Conservation (phyloP, 2,329 filamentous ascomycete genomes). For the Pseudogymnoascus sp. region DNA sequence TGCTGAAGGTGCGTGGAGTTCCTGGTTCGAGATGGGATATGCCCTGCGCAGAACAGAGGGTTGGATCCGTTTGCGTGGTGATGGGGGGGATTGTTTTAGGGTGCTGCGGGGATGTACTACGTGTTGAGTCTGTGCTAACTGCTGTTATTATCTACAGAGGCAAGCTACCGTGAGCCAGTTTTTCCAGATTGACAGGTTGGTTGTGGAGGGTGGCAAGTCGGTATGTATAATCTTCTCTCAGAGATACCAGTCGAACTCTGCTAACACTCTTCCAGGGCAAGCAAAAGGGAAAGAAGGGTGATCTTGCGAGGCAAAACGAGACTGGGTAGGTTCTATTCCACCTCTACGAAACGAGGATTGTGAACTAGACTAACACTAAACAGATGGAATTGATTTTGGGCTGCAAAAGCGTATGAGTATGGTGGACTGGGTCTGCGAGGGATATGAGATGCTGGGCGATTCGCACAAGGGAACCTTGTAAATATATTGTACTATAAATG, state of each 20-base stretch:
- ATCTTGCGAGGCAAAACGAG: constrained; percentile 70
- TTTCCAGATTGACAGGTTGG: constrained; percentile 83
- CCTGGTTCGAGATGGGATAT: neutral
- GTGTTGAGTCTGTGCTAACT: constrained; percentile 12
- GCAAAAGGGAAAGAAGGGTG: constrained; percentile 58
- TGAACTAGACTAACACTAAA: constrained; percentile 9
- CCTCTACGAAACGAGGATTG: neutral
- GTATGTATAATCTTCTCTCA: constrained; percentile 39
- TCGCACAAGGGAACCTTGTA: neutral
- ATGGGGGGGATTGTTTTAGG: neutral
- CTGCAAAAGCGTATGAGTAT: neutral
- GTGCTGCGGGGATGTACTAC: neutral
- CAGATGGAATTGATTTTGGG: constrained; percentile 28
- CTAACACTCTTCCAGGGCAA: constrained; percentile 48
- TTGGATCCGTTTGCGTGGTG: neutral
- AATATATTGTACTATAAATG: constrained; percentile 4
- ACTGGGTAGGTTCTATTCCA: constrained; percentile 52
- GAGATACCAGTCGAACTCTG: neutral
- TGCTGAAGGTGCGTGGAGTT: constrained; percentile 70
- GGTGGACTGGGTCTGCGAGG: neutral
- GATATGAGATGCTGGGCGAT: constrained; percentile 1
- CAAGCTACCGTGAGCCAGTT: constrained; percentile 95
- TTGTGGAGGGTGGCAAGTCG: constrained; percentile 81
- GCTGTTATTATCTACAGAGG: constrained; percentile 50
- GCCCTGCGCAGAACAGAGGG: neutral